These are phyloP conservation scores for Lachnellula subtilissima DNA, from an alignment of 2,329 filamentous ascomycete genomes.

Conservation along the genomic window DNA sequence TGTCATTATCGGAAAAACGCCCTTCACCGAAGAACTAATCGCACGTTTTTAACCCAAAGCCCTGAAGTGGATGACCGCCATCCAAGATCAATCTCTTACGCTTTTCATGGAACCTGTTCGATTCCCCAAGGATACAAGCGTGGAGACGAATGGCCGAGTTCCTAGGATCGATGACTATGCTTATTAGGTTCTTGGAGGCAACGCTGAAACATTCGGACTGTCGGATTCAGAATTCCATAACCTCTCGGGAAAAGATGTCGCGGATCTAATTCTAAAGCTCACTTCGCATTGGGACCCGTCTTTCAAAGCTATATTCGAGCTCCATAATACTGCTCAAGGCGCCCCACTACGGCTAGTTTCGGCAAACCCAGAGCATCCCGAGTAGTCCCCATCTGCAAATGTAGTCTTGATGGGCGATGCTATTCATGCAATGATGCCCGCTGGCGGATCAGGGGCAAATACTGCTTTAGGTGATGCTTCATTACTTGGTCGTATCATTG, in stretches of 20 bases:
- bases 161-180: constrained; percentile 29
- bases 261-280: constrained; percentile 8
- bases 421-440: constrained; percentile 16
- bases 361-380: constrained; percentile 9
- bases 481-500: background rate
- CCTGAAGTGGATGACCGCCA: constrained; percentile 26
- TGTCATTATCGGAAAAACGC: constrained; percentile 39
- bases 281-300: constrained; percentile 12
- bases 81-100: constrained; percentile 17
- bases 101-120: constrained; percentile 26
- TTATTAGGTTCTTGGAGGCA: constrained; percentile 28
- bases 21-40: constrained; percentile 26
- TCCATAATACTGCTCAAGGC: constrained; percentile 8
- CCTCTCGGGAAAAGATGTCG: constrained; percentile 5
- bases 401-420: constrained; percentile 16
- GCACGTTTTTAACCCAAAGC: constrained; percentile 14
- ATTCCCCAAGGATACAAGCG: constrained; percentile 14
- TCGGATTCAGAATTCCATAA: constrained; percentile 4
- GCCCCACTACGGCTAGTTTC: constrained; percentile 11
- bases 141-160: constrained; percentile 7
- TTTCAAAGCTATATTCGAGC: constrained; percentile 14
- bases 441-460: constrained; percentile 19
- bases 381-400: constrained; percentile 5
- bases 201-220: constrained; percentile 1
- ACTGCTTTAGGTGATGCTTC: constrained; percentile 19